phyloP scores from a whole-genome alignment of 495 filamentous ascomycete species.

The Melanomma pulvis-pyrius region DNA sequence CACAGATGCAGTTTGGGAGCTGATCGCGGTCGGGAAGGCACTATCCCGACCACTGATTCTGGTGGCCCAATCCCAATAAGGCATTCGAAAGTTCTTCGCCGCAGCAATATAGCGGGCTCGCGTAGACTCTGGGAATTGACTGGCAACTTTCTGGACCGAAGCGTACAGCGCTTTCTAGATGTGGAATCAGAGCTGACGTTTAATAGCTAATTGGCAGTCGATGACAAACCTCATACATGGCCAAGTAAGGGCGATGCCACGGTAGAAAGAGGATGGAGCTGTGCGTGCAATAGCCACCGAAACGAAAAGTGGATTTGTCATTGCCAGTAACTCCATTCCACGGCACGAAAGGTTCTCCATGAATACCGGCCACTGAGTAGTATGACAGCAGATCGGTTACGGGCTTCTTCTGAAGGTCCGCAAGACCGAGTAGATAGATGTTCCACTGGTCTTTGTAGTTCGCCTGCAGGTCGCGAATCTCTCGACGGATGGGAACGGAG shows the following conservation, averaged over 20 bases:
- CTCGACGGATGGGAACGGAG: conserved; percentile 20
- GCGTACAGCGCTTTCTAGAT: conserved; percentile 24
- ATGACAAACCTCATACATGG: background rate
- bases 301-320: background rate
- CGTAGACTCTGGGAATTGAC: conserved; percentile 4
- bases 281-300: conserved; percentile 29
- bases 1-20: conserved; percentile 6
- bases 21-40: conserved; percentile 17
- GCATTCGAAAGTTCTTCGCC: conserved; percentile 22
- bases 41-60: background rate
- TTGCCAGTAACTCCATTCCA: conserved; percentile 15
- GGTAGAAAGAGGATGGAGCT: conserved; percentile 15
- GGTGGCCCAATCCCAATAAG: conserved; percentile 32
- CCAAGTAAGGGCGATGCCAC: conserved; percentile 29
- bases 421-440: conserved; percentile 59
- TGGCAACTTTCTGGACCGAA: conserved; percentile 11
- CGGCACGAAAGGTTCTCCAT: conserved; percentile 21
- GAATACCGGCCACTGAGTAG: conserved; percentile 60
- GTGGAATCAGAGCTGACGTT: background rate
- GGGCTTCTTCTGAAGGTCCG: conserved; percentile 56
- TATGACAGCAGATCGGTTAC: conserved; percentile 58
- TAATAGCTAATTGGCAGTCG: background rate
- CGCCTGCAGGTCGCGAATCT: conserved; percentile 21
- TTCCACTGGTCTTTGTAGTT: conserved; percentile 54
- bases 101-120: conserved; percentile 19